phyloP scores from a whole-genome alignment of 345 rosid genomes.

The Eucalyptus fibrosa region DNA sequence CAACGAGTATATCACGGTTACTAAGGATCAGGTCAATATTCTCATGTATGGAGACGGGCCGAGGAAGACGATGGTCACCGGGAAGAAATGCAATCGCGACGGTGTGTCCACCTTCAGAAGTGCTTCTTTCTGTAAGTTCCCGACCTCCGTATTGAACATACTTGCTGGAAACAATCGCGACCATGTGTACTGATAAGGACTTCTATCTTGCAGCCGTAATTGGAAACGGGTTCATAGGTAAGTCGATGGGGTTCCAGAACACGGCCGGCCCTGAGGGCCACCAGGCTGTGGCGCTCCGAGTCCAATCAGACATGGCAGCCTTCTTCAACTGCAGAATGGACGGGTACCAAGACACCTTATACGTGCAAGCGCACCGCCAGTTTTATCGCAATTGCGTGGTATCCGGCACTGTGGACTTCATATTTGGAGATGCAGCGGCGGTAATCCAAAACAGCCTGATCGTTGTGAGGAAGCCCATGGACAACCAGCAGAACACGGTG shows the following conservation, averaged over 20 bases:
- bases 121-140: conserved; percentile 28
- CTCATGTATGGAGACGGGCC: conserved; percentile 74
- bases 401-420: conserved; percentile 50
- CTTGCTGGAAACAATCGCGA: neutral
- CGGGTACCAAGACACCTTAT: conserved; percentile 41
- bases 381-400: conserved; percentile 45
- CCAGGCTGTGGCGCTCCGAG: conserved; percentile 48
- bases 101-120: conserved; percentile 33
- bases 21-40: conserved; percentile 34
- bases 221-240: conserved; percentile 27
- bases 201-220: conserved; percentile 14
- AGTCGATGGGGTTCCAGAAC: conserved; percentile 44
- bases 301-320: conserved; percentile 24
- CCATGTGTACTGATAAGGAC: neutral
- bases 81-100: conserved; percentile 18
- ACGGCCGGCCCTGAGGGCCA: conserved; percentile 38
- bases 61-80: conserved; percentile 42
- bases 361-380: conserved; percentile 32
- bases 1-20: conserved; percentile 23
- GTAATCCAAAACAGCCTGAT: conserved; percentile 40
- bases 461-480: conserved; percentile 31
- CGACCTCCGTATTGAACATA: too few relatives aligned
- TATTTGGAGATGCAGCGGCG: conserved; percentile 25
- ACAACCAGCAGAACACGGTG: conserved; percentile 28
- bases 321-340: conserved; percentile 50